These are phyloP conservation scores for Fraxinus velutina DNA, from an alignment of 305 asterid genomes.

Conservation along the genomic window DNA sequence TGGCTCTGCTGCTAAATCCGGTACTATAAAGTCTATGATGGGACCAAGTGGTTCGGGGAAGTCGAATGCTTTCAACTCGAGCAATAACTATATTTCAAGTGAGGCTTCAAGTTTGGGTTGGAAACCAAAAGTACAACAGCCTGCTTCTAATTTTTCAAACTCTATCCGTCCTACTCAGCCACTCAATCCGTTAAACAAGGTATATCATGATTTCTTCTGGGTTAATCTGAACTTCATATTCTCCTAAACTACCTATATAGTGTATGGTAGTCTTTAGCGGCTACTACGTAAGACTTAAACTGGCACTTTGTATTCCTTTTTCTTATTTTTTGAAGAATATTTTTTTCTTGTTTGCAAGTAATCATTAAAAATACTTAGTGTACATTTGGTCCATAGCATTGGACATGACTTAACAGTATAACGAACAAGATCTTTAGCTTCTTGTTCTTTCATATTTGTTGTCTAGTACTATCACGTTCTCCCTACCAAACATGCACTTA, in stretches of 20 bases:
- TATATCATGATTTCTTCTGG: not conserved
- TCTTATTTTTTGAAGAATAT: not conserved
- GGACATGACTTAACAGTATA: not conserved
- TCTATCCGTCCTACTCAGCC: constrained; percentile 46
- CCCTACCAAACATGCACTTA: not conserved
- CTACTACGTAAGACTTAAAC: not conserved
- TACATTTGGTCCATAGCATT: not conserved
- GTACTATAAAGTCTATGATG: constrained; percentile 33
- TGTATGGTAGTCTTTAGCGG: not conserved
- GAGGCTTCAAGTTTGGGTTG: constrained; percentile 34
- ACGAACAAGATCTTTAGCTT: not conserved
- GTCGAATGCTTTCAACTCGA: constrained; percentile 38
- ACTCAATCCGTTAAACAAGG: constrained; percentile 40
- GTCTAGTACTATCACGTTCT: not conserved
- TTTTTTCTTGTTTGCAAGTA: not conserved
- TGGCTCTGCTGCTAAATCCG: constrained; percentile 31
- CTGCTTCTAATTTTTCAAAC: constrained; percentile 38
- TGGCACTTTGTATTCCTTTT: not conserved
- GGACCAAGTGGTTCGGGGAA: constrained; percentile 45
- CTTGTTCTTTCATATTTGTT: not conserved
- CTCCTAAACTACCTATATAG: constrained; percentile 5
- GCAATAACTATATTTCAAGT: constrained; percentile 25
- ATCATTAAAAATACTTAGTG: not conserved
- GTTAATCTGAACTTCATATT: not conserved
- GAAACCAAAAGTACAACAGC: constrained; percentile 41